Evolutionary conservation across 257 asterid genomes (phyloP).

Genomic region (Coffea eugenioides): DNA sequence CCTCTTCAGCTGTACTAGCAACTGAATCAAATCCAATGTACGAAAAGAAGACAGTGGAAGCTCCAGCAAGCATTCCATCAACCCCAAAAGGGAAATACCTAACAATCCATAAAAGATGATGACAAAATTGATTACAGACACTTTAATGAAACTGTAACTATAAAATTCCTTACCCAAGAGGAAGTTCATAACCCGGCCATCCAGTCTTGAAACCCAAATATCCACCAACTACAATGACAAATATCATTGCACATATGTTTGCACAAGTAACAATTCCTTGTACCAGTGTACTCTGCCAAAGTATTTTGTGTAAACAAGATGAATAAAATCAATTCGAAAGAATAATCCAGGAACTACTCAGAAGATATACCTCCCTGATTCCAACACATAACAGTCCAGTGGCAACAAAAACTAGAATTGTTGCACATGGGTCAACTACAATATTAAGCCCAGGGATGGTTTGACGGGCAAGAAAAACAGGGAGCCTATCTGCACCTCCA

Average conservation of each 20-base stretch:
- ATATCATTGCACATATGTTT: slow-evolving; percentile 86
- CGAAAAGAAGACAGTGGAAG: slow-evolving; percentile 96
- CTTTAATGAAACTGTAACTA: background rate
- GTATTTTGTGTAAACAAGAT: slow-evolving; percentile 15
- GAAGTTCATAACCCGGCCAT: slow-evolving; percentile 96
- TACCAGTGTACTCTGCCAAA: slow-evolving; percentile 75
- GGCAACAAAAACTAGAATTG: slow-evolving; percentile 34
- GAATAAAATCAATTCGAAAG: background rate
- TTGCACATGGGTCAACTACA: slow-evolving; percentile 74
- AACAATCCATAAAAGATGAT: slow-evolving; percentile 11
- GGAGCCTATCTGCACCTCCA: slow-evolving; percentile 86
- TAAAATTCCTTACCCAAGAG: slow-evolving; percentile 57
- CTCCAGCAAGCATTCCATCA: slow-evolving; percentile 99
- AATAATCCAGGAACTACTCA: background rate
- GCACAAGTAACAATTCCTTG: slow-evolving; percentile 88
- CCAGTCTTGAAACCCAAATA: slow-evolving; percentile 90
- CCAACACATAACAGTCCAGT: slow-evolving; percentile 39
- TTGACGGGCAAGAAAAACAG: slow-evolving; percentile 74
- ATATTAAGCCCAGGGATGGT: slow-evolving; percentile 76
- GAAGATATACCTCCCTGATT: slow-evolving; percentile 71
- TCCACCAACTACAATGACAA: slow-evolving; percentile 92
- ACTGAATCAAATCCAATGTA: slow-evolving; percentile 92
- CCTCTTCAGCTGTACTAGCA: slow-evolving; percentile 99
- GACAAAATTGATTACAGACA: background rate
- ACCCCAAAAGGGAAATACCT: slow-evolving; percentile 83